phyloP scores from a whole-genome alignment of 306 rosid species.

The Dryas drummondii region DNA sequence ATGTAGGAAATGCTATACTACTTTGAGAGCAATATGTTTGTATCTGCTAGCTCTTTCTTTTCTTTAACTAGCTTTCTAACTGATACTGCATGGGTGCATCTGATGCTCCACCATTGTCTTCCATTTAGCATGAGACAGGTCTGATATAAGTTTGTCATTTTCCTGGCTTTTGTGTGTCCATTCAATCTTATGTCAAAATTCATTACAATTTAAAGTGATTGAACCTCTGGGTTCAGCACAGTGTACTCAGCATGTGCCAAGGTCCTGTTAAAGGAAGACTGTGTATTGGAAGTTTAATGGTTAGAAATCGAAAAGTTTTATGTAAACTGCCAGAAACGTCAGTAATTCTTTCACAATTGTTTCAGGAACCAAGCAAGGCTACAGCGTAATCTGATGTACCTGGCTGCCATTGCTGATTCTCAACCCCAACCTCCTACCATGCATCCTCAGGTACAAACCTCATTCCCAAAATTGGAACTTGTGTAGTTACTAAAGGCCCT shows the following conservation, averaged over 20 bases:
- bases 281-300: neutral
- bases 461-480: constrained; percentile 3
- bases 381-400: constrained; percentile 95
- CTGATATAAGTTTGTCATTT: too few species aligned
- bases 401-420: constrained; percentile 99
- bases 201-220: neutral
- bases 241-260: neutral
- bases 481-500: neutral
- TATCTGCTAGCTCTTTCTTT: neutral
- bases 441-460: constrained; percentile 68
- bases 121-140: too few species aligned
- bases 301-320: neutral
- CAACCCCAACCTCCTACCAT: constrained; percentile 93
- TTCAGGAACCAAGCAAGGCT: constrained; percentile 95
- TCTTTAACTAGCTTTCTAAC: neutral
- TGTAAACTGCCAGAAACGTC: neutral
- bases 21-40: neutral
- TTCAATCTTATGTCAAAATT: neutral
- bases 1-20: neutral
- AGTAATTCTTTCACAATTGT: neutral
- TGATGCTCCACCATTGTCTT: neutral
- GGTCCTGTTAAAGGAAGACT: neutral
- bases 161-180: too few species aligned
- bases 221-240: neutral
- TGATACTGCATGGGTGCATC: neutral